Conservation (phyloP, 2,329 filamentous ascomycete species). For the Mycocentrospora acerina region DNA sequence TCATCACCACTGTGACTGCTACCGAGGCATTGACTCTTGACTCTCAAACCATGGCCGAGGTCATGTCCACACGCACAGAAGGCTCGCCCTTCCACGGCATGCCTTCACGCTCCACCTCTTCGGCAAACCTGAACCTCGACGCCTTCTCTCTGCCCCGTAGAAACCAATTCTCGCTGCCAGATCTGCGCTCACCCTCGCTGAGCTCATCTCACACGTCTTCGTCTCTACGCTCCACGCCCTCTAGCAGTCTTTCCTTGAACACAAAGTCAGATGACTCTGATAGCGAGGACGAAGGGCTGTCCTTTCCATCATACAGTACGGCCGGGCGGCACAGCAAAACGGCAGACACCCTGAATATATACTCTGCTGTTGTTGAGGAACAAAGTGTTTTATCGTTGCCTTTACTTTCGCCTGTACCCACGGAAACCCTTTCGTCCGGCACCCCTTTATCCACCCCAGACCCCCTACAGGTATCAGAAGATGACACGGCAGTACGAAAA, state of each 20-base stretch:
- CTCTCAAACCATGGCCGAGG: constrained; percentile 41
- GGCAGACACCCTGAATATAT: constrained; percentile 3
- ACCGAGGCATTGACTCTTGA: constrained; percentile 23
- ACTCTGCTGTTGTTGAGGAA: too few relatives aligned
- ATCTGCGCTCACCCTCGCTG: constrained; percentile 39
- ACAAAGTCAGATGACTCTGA: constrained; percentile 54
- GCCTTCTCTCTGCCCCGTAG: constrained; percentile 34
- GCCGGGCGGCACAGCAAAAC: constrained; percentile 16
- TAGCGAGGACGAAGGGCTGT: constrained; percentile 46
- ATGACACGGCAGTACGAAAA: constrained; percentile 73
- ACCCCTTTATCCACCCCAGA: constrained; percentile 59
- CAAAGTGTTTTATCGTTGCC: constrained; percentile 29
- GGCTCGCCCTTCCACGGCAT: constrained; percentile 36
- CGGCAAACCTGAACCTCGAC: constrained; percentile 48
- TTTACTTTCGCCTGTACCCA: constrained; percentile 54
- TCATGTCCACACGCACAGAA: constrained; percentile 28
- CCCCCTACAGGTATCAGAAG: constrained; percentile 61
- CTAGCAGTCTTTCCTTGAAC: constrained; percentile 64
- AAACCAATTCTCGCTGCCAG: constrained; percentile 37
- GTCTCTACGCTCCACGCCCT: constrained; percentile 64
- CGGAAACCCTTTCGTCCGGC: constrained; percentile 46
- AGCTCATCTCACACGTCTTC: constrained; percentile 45
- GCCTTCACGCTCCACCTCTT: constrained; percentile 46
- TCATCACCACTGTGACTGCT: constrained; percentile 16
- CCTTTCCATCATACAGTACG: constrained; percentile 48